Evolutionary conservation across 768 basidiomycete genomes (phyloP).

Genomic region (Xerocomellus intermedius): DNA sequence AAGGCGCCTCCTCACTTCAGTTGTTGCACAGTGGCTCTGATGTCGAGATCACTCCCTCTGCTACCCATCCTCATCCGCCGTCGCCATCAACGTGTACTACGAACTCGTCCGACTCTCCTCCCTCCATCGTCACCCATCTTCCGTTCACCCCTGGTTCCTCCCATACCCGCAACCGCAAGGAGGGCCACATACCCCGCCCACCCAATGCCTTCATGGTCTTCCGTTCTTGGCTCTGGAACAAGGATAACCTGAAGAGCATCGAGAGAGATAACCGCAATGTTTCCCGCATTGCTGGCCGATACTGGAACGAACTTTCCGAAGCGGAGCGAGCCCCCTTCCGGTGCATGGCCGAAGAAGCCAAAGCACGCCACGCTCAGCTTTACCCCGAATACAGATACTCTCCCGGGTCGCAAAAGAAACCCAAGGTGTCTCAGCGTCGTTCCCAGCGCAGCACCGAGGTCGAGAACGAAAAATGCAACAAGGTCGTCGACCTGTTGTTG

Average conservation of each 20-base stretch:
- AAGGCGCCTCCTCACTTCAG: constrained; percentile 21
- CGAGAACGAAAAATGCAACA: constrained; percentile 41
- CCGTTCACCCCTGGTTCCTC: constrained; percentile 35
- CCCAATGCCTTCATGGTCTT: constrained; percentile 87
- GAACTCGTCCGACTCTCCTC: constrained; percentile 15
- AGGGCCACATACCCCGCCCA: constrained; percentile 67
- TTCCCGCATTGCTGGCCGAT: constrained; percentile 63
- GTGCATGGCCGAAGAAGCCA: constrained; percentile 45
- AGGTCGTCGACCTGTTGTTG: constrained; percentile 36
- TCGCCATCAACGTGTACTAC: constrained; percentile 20
- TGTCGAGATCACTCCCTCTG: constrained; percentile 4
- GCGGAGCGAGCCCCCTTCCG: constrained; percentile 49
- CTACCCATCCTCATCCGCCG: constrained; percentile 9
- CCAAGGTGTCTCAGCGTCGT: constrained; percentile 35
- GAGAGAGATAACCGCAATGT: constrained; percentile 74
- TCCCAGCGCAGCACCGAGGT: constrained; percentile 28
- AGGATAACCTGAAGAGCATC: constrained; percentile 45
- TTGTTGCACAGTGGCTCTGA: constrained; percentile 21
- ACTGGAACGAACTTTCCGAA: constrained; percentile 58
- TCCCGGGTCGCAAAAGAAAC: constrained; percentile 39
- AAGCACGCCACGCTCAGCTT: constrained; percentile 44
- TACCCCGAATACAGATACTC: constrained; percentile 66
- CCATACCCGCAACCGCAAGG: constrained; percentile 41
- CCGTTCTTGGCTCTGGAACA: constrained; percentile 64
- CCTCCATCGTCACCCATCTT: constrained; percentile 25